phyloP scores from a whole-genome alignment of 768 basidiomycete species.

The Pleurotus giganteus region DNA sequence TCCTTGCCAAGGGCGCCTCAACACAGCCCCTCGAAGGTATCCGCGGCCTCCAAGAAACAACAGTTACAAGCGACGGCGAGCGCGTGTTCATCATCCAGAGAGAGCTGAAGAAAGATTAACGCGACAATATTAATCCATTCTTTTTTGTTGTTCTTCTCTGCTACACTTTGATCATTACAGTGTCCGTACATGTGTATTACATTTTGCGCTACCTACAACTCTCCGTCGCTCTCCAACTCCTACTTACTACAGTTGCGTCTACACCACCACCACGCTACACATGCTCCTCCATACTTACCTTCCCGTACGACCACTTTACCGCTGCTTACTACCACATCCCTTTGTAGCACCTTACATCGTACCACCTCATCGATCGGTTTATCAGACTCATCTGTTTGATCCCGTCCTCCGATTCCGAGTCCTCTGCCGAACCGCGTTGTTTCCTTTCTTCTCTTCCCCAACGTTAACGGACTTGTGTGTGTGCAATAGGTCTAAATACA shows the following conservation, averaged over 20 bases:
- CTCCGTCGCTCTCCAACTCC: background rate
- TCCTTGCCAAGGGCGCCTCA: constrained; percentile 67
- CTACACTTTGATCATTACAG: background rate
- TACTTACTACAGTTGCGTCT: background rate
- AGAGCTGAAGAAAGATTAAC: constrained; percentile 82
- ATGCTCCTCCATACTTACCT: too few relatives aligned
- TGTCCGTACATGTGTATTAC: background rate
- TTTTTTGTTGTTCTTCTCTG: background rate
- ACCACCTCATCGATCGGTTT: background rate
- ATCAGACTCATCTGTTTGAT: background rate
- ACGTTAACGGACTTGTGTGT: constrained; percentile 5
- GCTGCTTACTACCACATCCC: background rate
- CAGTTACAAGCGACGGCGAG: constrained; percentile 60
- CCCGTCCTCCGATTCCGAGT: background rate
- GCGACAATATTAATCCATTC: background rate
- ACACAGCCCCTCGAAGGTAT: constrained; percentile 56
- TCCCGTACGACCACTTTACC: background rate
- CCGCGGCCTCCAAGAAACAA: constrained; percentile 62
- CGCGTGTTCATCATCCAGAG: constrained; percentile 73
- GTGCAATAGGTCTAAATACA: constrained; percentile 10
- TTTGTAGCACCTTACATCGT: background rate
- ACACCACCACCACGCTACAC: background rate
- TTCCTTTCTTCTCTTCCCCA: background rate
- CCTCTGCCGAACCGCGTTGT: background rate
- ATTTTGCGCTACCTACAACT: background rate